Percentiles rank a stretch among this genome's conserved stretches.
phyloP scores from a whole-genome alignment of 306 rosid genomes.

The Betula pendula region DNA sequence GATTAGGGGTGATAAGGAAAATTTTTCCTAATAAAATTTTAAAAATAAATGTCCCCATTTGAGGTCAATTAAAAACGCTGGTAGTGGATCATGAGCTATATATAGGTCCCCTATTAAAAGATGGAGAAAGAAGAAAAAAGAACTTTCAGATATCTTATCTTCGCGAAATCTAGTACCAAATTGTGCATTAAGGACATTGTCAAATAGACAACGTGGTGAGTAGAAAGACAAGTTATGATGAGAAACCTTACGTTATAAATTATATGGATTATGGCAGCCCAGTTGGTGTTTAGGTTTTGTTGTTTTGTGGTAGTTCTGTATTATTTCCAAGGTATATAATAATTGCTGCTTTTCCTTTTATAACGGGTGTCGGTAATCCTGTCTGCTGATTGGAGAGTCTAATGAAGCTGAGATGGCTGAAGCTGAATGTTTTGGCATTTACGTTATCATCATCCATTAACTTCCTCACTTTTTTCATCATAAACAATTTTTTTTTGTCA shows the following conservation, averaged over 20 bases:
- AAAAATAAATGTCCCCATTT: too few species aligned
- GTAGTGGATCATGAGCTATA: constrained; percentile 13
- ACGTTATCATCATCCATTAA: background rate
- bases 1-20: too few species aligned
- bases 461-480: background rate
- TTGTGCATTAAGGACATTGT: background rate
- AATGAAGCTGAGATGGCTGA: background rate
- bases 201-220: too few species aligned
- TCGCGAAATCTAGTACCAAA: constrained; percentile 13
- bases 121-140: background rate
- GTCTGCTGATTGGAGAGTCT: constrained; percentile 11
- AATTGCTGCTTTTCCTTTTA: constrained; percentile 1
- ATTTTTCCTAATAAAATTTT: too few species aligned
- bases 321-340: too few species aligned
- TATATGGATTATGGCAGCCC: constrained; percentile 15
- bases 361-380: constrained; percentile 21
- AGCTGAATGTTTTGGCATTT: background rate
- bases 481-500: background rate
- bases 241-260: constrained; percentile 14
- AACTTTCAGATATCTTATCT: too few species aligned
- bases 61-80: background rate
- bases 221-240: background rate
- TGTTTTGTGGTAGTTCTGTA: background rate
- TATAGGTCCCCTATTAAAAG: background rate
- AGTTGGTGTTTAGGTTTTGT: constrained; percentile 14